These are phyloP conservation scores for Fragaria ananassa DNA, from an alignment of 306 rosid genomes.

Conservation along the genomic window DNA sequence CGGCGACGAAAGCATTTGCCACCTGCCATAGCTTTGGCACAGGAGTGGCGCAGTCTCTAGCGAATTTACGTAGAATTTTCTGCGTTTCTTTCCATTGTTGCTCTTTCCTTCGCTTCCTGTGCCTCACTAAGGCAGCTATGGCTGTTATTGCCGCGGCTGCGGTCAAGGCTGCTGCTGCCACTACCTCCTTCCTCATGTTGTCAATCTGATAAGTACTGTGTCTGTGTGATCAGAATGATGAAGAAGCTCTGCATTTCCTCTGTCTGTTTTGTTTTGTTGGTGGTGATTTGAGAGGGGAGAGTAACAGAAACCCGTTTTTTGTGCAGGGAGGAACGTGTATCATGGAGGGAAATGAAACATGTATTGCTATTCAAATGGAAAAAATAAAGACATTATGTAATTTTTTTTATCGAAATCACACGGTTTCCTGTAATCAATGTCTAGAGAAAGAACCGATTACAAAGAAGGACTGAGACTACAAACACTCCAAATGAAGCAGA, in stretches of 20 bases:
- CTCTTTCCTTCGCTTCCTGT: slow-evolving; percentile 43
- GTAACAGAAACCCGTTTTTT: slow-evolving; percentile 15
- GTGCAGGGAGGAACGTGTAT: slow-evolving; percentile 20
- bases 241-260: not conserved
- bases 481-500: too few relatives aligned
- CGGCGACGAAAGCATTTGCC: slow-evolving; percentile 47
- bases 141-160: slow-evolving; percentile 29
- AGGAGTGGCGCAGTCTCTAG: slow-evolving; percentile 59
- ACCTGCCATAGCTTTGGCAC: slow-evolving; percentile 47
- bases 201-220: not conserved
- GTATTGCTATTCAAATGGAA: too few relatives aligned
- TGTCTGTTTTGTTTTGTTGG: not conserved
- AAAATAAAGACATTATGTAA: too few relatives aligned
- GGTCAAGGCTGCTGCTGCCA: slow-evolving; percentile 29
- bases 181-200: slow-evolving; percentile 46
- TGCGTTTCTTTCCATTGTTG: slow-evolving; percentile 34
- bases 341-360: slow-evolving; percentile 1
- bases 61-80: slow-evolving; percentile 45
- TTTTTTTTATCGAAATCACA: too few relatives aligned
- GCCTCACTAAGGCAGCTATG: slow-evolving; percentile 25
- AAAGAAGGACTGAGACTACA: too few relatives aligned
- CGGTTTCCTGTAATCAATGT: too few relatives aligned
- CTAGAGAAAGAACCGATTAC: too few relatives aligned
- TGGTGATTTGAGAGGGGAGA: not conserved
- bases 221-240: not conserved